A percentile compares a stretch with the other conserved stretches of the same genome.
Evolutionary conservation across 129 eudicot genomes (phyloP).

Genomic region (Artemisia argyi): DNA sequence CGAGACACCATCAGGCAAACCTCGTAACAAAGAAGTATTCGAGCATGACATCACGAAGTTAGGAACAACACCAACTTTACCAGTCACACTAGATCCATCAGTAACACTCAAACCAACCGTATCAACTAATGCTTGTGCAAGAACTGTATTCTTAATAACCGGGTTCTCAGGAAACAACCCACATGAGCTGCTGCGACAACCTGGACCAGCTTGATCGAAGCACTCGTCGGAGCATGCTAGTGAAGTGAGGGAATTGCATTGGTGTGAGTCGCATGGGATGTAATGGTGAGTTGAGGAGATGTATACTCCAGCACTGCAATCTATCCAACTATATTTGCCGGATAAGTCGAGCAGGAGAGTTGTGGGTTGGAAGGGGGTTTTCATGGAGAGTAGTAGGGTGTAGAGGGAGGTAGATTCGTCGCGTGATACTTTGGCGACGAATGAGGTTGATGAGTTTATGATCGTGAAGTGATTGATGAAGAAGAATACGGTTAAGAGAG

Average conservation of each 20-base stretch:
- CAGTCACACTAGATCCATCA: constrained; percentile 14
- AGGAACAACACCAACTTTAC: constrained; percentile 30
- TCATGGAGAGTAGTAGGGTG: constrained; percentile 43
- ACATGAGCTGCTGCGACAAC: constrained; percentile 41
- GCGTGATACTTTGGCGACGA: constrained; percentile 41
- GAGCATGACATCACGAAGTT: constrained; percentile 43
- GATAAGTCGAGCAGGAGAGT: constrained; percentile 51
- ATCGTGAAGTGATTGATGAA: too few relatives aligned
- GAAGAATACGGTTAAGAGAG: too few relatives aligned
- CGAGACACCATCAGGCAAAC: constrained; percentile 32
- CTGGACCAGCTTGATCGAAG: constrained; percentile 32
- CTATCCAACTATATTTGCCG: constrained; percentile 42
- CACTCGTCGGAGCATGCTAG: constrained; percentile 33
- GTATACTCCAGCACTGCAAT: constrained; percentile 39
- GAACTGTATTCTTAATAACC: constrained; percentile 23
- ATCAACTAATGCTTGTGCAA: constrained; percentile 34
- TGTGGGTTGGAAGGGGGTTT: constrained; percentile 51
- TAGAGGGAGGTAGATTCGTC: constrained; percentile 40
- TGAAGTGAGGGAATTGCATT: constrained; percentile 28
- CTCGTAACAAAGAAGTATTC: constrained; percentile 26
- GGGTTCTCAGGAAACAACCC: constrained; percentile 43
- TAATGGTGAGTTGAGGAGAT: constrained; percentile 38
- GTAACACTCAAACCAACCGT: constrained; percentile 26
- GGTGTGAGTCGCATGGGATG: constrained; percentile 29
- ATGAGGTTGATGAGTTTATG: constrained; percentile 30